Evolutionary conservation across 805 yeast species (phyloP).

Genomic region (Metschnikowia santaceciliae): DNA sequence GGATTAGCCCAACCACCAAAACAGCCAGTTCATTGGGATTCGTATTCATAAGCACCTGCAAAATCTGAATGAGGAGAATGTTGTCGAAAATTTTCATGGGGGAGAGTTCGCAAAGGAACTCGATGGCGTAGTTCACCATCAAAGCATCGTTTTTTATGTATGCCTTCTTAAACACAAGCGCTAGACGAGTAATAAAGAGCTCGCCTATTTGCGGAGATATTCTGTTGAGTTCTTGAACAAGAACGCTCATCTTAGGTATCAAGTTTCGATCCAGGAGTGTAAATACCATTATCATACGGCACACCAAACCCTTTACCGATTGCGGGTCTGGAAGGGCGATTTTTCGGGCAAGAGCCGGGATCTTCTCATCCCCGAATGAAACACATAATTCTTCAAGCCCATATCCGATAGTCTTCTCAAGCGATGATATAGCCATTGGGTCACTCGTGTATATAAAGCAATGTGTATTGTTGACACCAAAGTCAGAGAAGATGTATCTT

Average conservation of each 20-base stretch:
- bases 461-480: not conserved
- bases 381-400: not conserved
- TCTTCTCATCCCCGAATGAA: not conserved
- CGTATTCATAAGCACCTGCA: slow-evolving; percentile 34
- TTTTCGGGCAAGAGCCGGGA: not conserved
- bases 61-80: slow-evolving; percentile 29
- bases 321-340: not conserved
- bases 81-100: slow-evolving; percentile 52
- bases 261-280: slow-evolving; percentile 40
- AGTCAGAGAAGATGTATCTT: not conserved
- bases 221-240: slow-evolving; percentile 59
- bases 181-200: slow-evolving; percentile 47
- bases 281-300: slow-evolving; percentile 52
- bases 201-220: slow-evolving; percentile 69
- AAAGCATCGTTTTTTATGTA: slow-evolving; percentile 30
- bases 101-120: slow-evolving; percentile 59
- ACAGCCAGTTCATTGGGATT: slow-evolving; percentile 53
- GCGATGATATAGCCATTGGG: not conserved
- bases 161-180: slow-evolving; percentile 55
- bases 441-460: not conserved
- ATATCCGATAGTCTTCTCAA: not conserved
- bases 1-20: slow-evolving; percentile 47
- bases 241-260: slow-evolving; percentile 51
- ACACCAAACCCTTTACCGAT: slow-evolving; percentile 46
- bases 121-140: slow-evolving; percentile 39